Conservation (phyloP, 2,329 filamentous ascomycete genomes). For the Ophiostoma pallidulum region DNA sequence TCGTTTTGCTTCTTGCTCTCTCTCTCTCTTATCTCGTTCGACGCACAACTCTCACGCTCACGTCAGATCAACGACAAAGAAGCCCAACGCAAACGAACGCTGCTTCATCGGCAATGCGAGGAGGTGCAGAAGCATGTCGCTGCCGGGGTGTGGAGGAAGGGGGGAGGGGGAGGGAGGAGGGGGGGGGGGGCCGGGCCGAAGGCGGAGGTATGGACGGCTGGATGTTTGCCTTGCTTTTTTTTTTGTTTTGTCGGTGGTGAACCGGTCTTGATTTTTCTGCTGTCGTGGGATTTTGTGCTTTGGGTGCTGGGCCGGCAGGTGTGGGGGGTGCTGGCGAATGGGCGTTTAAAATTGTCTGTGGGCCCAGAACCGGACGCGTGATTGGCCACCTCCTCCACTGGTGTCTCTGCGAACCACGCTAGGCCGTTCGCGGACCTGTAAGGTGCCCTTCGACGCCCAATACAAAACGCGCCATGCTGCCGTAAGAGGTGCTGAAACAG, state of each 20-base stretch:
- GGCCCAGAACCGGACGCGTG: neutral
- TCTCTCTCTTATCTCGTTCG: neutral
- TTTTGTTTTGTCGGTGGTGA: neutral
- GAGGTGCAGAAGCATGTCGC: slow-evolving; percentile 9
- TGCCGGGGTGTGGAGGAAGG: neutral
- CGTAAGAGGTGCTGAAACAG: slow-evolving; percentile 11
- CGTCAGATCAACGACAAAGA: slow-evolving; percentile 3
- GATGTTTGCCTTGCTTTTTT: neutral
- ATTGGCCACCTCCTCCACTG: neutral
- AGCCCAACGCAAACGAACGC: neutral
- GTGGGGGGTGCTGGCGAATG: neutral
- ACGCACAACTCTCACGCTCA: slow-evolving; percentile 3
- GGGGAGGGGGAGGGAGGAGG: no score
- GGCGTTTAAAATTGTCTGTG: neutral
- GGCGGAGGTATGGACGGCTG: neutral
- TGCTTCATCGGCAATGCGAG: slow-evolving; percentile 8
- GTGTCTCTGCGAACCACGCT: no score
- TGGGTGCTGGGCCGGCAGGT: no score
- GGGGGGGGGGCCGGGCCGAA: neutral
- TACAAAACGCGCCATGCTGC: no score
- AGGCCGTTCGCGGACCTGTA: no score
- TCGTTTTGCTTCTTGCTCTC: neutral
- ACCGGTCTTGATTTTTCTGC: no score
- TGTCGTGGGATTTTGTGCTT: no score
- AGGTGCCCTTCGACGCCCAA: no score